phyloP scores from a whole-genome alignment of 1,284 basidiomycete genomes.

The Leccinum insolens region DNA sequence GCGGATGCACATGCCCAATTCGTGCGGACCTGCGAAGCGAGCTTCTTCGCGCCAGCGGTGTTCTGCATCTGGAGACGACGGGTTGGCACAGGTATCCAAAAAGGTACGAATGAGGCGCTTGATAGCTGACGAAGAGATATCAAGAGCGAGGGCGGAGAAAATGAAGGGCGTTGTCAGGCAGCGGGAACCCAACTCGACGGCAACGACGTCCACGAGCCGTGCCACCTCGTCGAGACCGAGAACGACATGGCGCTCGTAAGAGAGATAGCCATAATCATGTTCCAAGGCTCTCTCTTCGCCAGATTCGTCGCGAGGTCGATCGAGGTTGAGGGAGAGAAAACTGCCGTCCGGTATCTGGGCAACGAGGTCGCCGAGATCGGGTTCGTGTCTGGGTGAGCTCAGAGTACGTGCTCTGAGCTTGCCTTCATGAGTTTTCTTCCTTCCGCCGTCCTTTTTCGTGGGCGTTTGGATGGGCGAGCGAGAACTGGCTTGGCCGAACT shows the following conservation, averaged over 20 bases:
- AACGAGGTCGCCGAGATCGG: slow-evolving; percentile 37
- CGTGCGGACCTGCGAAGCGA: slow-evolving; percentile 78
- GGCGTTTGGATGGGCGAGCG: slow-evolving; percentile 21
- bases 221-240: slow-evolving; percentile 77
- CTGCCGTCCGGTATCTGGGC: slow-evolving; percentile 60
- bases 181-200: slow-evolving; percentile 71
- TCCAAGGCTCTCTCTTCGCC: slow-evolving; percentile 36
- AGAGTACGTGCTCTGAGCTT: slow-evolving; percentile 42
- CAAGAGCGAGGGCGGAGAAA: slow-evolving; percentile 85
- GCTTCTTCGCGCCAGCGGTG: slow-evolving; percentile 76
- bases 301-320: slow-evolving; percentile 44
- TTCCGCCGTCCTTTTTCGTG: slow-evolving; percentile 43
- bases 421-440: slow-evolving; percentile 53
- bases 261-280: slow-evolving; percentile 73
- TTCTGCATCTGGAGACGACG: slow-evolving; percentile 50
- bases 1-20: slow-evolving; percentile 83
- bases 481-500: slow-evolving; percentile 60
- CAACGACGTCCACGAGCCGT: slow-evolving; percentile 69
- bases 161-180: slow-evolving; percentile 88
- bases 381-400: slow-evolving; percentile 36
- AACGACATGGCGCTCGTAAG: slow-evolving; percentile 70
- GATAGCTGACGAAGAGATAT: slow-evolving; percentile 73
- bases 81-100: slow-evolving; percentile 57
- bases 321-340: slow-evolving; percentile 63
- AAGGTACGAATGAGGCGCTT: slow-evolving; percentile 78